Evolutionary conservation across 352 stramenopile species (phyloP).

Genomic region (Peronospora farinosa): DNA sequence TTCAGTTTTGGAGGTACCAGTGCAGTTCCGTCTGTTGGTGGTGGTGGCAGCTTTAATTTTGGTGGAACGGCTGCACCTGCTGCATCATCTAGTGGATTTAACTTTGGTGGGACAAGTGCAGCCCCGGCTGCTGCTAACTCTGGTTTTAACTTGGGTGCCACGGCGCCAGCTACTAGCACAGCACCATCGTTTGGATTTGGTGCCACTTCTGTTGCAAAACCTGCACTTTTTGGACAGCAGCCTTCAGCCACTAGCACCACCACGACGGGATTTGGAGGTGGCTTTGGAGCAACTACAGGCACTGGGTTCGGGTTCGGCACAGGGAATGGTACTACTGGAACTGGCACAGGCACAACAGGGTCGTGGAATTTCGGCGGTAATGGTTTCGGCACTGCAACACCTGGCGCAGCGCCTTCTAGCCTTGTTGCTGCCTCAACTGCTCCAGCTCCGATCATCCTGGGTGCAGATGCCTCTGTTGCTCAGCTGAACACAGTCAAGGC

Average conservation of each 20-base stretch:
- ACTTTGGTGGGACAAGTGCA: conserved; percentile 6
- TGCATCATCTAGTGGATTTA: not conserved
- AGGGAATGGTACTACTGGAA: conserved; percentile 16
- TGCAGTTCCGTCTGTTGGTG: conserved; percentile 11
- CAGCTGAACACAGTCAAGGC: conserved; percentile 80
- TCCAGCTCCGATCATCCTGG: conserved; percentile 63
- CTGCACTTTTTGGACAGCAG: conserved; percentile 45
- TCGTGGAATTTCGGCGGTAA: conserved; percentile 29
- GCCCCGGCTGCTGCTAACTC: conserved; percentile 13
- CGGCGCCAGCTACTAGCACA: conserved; percentile 19
- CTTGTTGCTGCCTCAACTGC: conserved; percentile 41
- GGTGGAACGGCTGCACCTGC: conserved; percentile 5
- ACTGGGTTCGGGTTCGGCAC: conserved; percentile 35
- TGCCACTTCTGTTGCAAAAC: conserved; percentile 30
- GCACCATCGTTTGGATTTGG: conserved; percentile 35
- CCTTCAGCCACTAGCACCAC: conserved; percentile 23
- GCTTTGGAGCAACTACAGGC: conserved; percentile 18
- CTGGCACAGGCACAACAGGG: conserved; percentile 12
- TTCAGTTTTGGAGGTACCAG: conserved; percentile 24
- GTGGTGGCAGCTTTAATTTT: conserved; percentile 28
- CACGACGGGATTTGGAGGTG: conserved; percentile 30
- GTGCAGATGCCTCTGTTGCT: conserved; percentile 64
- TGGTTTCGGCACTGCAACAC: conserved; percentile 31
- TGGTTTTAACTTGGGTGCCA: conserved; percentile 40
- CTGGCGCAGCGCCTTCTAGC: conserved; percentile 13